Base-by-base conservation (phyloP, 2,329 filamentous ascomycete genomes). In the Phyllosticta citribraziliensis region DNA sequence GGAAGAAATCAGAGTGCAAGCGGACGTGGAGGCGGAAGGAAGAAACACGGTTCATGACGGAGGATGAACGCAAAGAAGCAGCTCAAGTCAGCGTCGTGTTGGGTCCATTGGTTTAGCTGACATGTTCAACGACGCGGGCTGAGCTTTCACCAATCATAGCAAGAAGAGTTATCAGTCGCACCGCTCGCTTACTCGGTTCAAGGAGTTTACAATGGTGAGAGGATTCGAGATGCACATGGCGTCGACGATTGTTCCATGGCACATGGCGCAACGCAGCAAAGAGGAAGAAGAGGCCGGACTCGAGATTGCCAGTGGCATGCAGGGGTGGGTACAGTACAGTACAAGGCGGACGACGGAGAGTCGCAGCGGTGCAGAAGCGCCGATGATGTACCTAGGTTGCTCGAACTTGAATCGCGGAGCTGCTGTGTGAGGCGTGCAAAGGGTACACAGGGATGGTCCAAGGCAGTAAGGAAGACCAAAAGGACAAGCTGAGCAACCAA, bases 21-120 rank as follows among this genome's bases (percentile, higher is more conserved):
- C 53, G 24, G 20, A n/a, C 53, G 53, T 27, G 59, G 58, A 54
- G 11, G 25, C 58, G 58, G 53, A 60, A 52, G 58, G 55, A 54
- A 56, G n/a, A 30, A 47, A 52, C 58, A 60, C 58, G 58, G 52
- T 53, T 35, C 58, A 61, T 20, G 20, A 57, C 59, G 59, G 59
- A 53, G 55, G 40, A 61, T 19, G 17, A 57, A 27, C 59, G 55
- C 59, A 61, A 61, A 57, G 47, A 57, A 61, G 59, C 52, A 61
- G 50, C 55, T 61, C 50, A 54, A 57, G 54, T 55, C 59, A 61
- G 40, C 17, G 6, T 17, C 4, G 40, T 47, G 40, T 4, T 47
- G 17, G 40, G 14, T 47, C 14, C n/a, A 47, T 47, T 47, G 40
- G 40, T 14, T 19, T 47, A n/a, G 12, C 40, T 47, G 40, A 47